Evolutionary conservation across 1,284 basidiomycete species (phyloP).

Genomic region (Cystobasidium sp.): DNA sequence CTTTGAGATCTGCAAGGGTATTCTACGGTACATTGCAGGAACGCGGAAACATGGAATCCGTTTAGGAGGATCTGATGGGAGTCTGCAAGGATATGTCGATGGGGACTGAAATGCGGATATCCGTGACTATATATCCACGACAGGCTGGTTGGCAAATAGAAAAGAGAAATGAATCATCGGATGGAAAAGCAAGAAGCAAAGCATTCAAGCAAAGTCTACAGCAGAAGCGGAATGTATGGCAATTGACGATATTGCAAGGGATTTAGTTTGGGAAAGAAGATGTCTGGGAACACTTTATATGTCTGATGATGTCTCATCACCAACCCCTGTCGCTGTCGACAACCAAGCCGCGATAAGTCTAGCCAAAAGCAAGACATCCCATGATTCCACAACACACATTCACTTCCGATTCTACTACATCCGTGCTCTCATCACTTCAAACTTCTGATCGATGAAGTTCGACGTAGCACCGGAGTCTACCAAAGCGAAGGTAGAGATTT

Average conservation of each 20-base stretch:
- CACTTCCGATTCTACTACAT: slow-evolving; percentile 34
- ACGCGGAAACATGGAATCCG: slow-evolving; percentile 58
- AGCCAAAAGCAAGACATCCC: slow-evolving; percentile 28
- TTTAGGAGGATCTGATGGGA: slow-evolving; percentile 36
- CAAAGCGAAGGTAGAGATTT: background rate
- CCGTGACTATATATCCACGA: slow-evolving; percentile 56
- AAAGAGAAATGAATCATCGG: slow-evolving; percentile 55
- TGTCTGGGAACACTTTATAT: slow-evolving; percentile 46
- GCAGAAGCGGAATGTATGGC: slow-evolving; percentile 61
- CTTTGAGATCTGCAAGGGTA: slow-evolving; percentile 58
- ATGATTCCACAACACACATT: slow-evolving; percentile 40
- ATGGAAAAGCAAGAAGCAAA: slow-evolving; percentile 60
- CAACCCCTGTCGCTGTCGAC: slow-evolving; percentile 21
- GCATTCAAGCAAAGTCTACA: slow-evolving; percentile 57
- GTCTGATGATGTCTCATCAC: background rate
- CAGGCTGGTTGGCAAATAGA: slow-evolving; percentile 58
- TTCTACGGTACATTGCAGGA: slow-evolving; percentile 62
- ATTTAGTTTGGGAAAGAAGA: slow-evolving; percentile 58
- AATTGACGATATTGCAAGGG: slow-evolving; percentile 60
- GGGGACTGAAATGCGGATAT: slow-evolving; percentile 58
- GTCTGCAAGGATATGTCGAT: slow-evolving; percentile 59
- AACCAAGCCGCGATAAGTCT: slow-evolving; percentile 29
- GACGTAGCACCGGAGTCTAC: slow-evolving; percentile 14
- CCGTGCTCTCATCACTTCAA: slow-evolving; percentile 16
- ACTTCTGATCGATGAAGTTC: slow-evolving; percentile 17